Evolutionary conservation across 345 rosid genomes (phyloP).

Genomic region (Citrus inodora): DNA sequence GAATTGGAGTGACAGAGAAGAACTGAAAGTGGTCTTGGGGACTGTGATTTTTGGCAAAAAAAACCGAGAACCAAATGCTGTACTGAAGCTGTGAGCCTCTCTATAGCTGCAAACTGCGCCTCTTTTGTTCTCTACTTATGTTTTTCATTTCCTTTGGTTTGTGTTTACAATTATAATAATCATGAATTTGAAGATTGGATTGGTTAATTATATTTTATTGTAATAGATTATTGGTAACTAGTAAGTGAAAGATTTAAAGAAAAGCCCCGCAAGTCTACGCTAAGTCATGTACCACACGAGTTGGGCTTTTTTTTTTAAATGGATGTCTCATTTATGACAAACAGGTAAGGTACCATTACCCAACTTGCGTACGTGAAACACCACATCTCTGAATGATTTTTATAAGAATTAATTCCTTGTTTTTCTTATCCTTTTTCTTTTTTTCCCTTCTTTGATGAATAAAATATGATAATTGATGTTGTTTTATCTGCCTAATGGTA

Average conservation of each 20-base stretch:
- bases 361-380: background rate
- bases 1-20: conserved; percentile 30
- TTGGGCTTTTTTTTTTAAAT: background rate
- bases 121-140: background rate
- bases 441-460: background rate
- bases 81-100: conserved; percentile 4
- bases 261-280: background rate
- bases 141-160: background rate
- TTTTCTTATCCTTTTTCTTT: background rate
- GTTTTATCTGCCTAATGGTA: background rate
- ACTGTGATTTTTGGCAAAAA: conserved; percentile 23
- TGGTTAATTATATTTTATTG: no score
- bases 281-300: background rate
- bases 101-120: background rate
- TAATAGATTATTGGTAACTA: no score
- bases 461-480: background rate
- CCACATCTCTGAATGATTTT: background rate
- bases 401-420: background rate
- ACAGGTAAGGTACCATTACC: background rate
- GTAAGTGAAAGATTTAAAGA: background rate
- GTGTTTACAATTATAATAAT: background rate
- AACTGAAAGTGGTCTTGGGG: conserved; percentile 24
- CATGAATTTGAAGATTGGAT: background rate
- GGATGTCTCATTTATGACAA: conserved; percentile 1
- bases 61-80: background rate